Conservation (phyloP, 371 early-diverging fungal species). For the Paramicrosporidium saccamoebae region DNA sequence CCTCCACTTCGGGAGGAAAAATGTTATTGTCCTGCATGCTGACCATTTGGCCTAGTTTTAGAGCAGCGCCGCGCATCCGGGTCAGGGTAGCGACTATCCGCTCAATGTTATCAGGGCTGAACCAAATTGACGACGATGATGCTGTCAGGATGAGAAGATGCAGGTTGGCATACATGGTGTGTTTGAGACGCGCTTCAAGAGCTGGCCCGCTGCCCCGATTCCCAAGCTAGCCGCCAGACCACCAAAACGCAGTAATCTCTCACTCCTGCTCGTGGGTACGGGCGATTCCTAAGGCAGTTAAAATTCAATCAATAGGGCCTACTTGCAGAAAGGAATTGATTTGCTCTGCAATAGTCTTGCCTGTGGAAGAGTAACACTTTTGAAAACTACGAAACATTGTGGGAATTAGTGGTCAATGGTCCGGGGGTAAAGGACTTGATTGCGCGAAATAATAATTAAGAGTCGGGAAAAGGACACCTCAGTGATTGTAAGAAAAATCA, state of each 20-base stretch:
- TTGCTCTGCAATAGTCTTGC: too few species aligned
- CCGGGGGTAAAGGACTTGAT: too few species aligned
- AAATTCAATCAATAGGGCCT: not conserved
- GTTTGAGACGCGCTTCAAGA: conserved; percentile 15
- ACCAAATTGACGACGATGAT: conserved; percentile 10
- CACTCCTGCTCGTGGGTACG: too few species aligned
- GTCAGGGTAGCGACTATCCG: conserved; percentile 51
- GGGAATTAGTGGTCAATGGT: too few species aligned
- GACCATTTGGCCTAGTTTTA: conserved; percentile 88
- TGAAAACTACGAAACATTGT: too few species aligned
- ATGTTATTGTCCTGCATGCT: conserved; percentile 38
- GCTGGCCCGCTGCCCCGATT: conserved; percentile 29
- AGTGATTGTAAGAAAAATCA: too few species aligned
- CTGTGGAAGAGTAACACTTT: too few species aligned
- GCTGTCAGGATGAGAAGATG: not conserved
- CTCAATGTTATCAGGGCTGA: conserved; percentile 50
- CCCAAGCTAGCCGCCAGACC: conserved; percentile 30
- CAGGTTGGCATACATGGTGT: conserved; percentile 6
- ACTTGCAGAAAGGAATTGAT: too few species aligned
- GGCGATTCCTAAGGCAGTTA: too few species aligned
- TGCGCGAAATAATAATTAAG: too few species aligned
- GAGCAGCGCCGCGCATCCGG: conserved; percentile 78
- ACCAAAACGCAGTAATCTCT: too few species aligned
- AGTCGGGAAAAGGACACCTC: too few species aligned
- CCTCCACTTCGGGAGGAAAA: conserved; percentile 33